A percentile compares a stretch with the other conserved stretches of the same genome.
phyloP scores from a whole-genome alignment of 1,284 basidiomycete species.

The Paramarasmius palmivorus region DNA sequence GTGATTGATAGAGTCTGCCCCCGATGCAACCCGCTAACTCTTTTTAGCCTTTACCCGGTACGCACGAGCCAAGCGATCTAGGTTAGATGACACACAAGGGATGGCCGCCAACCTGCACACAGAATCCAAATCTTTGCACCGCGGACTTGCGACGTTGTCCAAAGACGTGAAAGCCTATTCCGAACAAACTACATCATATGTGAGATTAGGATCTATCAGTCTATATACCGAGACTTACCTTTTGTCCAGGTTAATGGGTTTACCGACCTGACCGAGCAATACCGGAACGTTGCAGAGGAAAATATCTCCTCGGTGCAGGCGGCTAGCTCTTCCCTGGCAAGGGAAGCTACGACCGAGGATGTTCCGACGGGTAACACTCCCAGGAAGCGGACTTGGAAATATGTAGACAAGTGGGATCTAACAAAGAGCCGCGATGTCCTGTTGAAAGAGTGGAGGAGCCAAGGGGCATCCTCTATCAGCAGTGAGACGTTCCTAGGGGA shows the following conservation, averaged over 20 bases:
- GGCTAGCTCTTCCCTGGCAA: slow-evolving; percentile 50
- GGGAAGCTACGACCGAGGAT: slow-evolving; percentile 64
- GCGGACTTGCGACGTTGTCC: slow-evolving; percentile 49
- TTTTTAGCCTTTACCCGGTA: slow-evolving; percentile 59
- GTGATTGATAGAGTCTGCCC: slow-evolving; percentile 16
- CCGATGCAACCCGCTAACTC: slow-evolving; percentile 9
- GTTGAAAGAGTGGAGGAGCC: slow-evolving; percentile 49
- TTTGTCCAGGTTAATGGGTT: slow-evolving; percentile 31
- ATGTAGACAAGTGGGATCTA: slow-evolving; percentile 67
- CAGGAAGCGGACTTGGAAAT: slow-evolving; percentile 67
- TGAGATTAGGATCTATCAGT: slow-evolving; percentile 28
- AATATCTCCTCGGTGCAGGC: slow-evolving; percentile 51
- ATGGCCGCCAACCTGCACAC: slow-evolving; percentile 52
- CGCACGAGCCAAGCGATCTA: slow-evolving; percentile 62
- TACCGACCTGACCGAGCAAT: slow-evolving; percentile 38
- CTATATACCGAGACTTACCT: neutral
- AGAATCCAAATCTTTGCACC: slow-evolving; percentile 50
- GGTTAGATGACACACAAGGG: slow-evolving; percentile 56
- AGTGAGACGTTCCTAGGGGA: slow-evolving; percentile 36
- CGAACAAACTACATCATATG: slow-evolving; percentile 47
- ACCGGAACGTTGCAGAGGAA: slow-evolving; percentile 37
- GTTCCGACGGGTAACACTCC: slow-evolving; percentile 69
- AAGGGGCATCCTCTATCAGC: slow-evolving; percentile 27
- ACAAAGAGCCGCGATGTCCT: slow-evolving; percentile 62
- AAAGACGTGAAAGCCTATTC: slow-evolving; percentile 49